These are phyloP conservation scores for Penicillium hordei DNA, from an alignment of 2,329 filamentous ascomycete species.

Conservation along the genomic window DNA sequence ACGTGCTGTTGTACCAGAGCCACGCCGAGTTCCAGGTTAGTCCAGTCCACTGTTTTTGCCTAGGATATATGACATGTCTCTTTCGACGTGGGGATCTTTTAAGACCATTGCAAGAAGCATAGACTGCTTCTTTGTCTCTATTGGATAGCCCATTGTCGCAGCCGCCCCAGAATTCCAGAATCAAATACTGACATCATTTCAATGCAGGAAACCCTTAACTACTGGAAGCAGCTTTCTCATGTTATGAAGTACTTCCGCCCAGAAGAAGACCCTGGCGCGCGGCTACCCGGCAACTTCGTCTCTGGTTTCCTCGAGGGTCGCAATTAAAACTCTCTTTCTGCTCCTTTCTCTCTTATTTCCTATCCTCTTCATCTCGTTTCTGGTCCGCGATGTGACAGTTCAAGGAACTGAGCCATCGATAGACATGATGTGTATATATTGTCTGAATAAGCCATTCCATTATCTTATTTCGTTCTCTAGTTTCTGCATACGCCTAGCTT, in stretches of 20 bases:
- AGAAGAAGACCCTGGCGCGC: constrained; percentile 74
- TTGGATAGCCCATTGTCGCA: not conserved
- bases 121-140: not conserved
- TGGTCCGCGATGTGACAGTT: constrained; percentile 21
- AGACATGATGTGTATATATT: constrained; percentile 41
- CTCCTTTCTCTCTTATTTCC: constrained; percentile 14
- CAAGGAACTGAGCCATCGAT: constrained; percentile 21
- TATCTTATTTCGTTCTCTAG: constrained; percentile 8
- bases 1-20: constrained; percentile 87
- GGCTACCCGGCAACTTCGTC: constrained; percentile 87
- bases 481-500: not conserved
- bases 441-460: constrained; percentile 31
- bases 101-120: not conserved
- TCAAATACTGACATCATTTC: not conserved
- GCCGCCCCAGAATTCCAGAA: not conserved
- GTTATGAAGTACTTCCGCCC: constrained; percentile 95
- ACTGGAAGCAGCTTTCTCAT: constrained; percentile 96
- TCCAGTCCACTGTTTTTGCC: not conserved
- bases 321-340: constrained; percentile 34
- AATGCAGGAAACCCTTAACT: constrained; percentile 93
- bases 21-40: constrained; percentile 89
- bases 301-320: constrained; percentile 89
- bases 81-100: not conserved
- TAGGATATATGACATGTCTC: not conserved
- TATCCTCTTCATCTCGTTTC: constrained; percentile 19